These are phyloP conservation scores for Cryptococcus deneoformans DNA, from an alignment of 1,284 basidiomycete species.

Conservation along the genomic window DNA sequence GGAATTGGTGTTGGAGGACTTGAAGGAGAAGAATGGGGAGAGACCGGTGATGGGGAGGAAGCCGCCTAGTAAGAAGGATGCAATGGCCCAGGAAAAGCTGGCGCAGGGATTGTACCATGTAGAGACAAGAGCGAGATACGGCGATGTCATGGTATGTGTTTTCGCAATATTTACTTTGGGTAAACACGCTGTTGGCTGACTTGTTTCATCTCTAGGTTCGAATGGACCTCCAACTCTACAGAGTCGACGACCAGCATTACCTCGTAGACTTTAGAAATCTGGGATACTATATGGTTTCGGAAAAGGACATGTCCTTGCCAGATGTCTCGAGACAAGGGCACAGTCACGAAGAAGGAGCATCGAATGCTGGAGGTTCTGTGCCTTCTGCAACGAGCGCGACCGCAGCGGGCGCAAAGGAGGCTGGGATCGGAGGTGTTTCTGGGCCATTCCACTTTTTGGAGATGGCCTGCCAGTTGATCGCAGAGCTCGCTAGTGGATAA, in stretches of 20 bases:
- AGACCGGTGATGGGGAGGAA: slow-evolving; percentile 35
- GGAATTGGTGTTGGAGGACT: slow-evolving; percentile 53
- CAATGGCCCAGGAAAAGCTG: slow-evolving; percentile 52
- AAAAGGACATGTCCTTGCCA: slow-evolving; percentile 11
- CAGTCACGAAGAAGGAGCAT: not conserved
- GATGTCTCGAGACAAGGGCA: slow-evolving; percentile 13
- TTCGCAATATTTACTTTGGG: not conserved
- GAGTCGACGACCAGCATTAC: slow-evolving; percentile 93
- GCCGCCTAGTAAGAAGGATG: slow-evolving; percentile 48
- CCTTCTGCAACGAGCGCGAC: slow-evolving; percentile 41
- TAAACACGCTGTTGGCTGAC: not conserved
- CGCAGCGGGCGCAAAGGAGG: slow-evolving; percentile 65
- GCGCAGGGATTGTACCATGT: slow-evolving; percentile 79
- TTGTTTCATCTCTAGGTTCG: slow-evolving; percentile 61
- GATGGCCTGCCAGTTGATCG: slow-evolving; percentile 68
- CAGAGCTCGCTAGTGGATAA: slow-evolving; percentile 50
- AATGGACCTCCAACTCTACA: slow-evolving; percentile 93
- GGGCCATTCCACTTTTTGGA: slow-evolving; percentile 95
- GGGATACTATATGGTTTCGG: slow-evolving; percentile 68
- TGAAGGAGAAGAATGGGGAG: slow-evolving; percentile 32
- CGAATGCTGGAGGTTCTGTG: not conserved
- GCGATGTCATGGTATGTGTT: slow-evolving; percentile 78
- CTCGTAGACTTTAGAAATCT: slow-evolving; percentile 98
- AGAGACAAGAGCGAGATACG: slow-evolving; percentile 85
- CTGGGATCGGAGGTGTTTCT: slow-evolving; percentile 71